Base-by-base conservation (phyloP, 768 basidiomycete genomes). In the Mycena polygramma region DNA sequence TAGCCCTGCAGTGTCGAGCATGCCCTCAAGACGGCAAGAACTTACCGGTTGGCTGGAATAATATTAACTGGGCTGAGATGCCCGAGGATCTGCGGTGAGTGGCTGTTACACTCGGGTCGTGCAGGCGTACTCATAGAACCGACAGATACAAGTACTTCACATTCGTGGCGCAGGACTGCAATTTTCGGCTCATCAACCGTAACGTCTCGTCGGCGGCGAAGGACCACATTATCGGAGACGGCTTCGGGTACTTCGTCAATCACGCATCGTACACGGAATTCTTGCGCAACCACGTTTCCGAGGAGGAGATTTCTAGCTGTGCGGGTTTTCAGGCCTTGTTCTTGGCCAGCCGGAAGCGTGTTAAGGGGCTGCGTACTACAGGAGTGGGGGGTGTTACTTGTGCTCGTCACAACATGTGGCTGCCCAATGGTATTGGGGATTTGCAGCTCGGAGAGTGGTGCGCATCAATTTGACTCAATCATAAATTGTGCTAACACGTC, bases 311-410 rank as follows among this genome's bases (percentile, higher is more conserved):
- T 2, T 67, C 57, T 2, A 59, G 41, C 7, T 67, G 66, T 36
- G 53, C 57, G 1, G 66, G 66, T 0, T 67, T 67, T 26, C 66
- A 67, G 39, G 66, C 66, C 1, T 45, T 67, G 66, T 67, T 67
- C 30, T 37, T 67, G 49, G 57, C 66, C 2, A 67, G 59, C 26
- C 43, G 19, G 37, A 58, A 59, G n/a, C 57, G 66, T 0, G 20
- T 60, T 22, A 67, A 67, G 14, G 66, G 66, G 0, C 19, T 67
- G 10, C 39, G 58, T 3, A 59, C 66, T 49, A 60, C 62, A 14
- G 74, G 74, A 0, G 58, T 75, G 0, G 74, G 41, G 4, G 41
- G 41, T 2, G 41, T 43, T 7, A 43, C 41, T 4, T 43, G 41
- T 10, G 41, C 41, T 1, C 41, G 41, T 2, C 41, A 43, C 8